Evolutionary conservation across 768 basidiomycete genomes (phyloP).

Genomic region (Russula griseocarnosa): DNA sequence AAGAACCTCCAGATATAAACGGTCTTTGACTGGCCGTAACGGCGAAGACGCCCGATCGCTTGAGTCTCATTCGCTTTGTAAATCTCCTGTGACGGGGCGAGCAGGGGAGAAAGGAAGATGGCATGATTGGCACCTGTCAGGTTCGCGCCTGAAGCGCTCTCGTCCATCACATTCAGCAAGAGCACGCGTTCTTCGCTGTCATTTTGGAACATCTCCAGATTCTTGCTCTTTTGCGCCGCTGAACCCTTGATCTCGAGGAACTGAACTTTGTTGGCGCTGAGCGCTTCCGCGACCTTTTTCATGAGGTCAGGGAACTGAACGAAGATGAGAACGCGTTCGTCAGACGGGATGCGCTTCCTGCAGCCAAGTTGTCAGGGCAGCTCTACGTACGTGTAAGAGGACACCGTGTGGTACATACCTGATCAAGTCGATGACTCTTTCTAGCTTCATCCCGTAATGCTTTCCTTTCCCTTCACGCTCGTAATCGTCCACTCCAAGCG

Average conservation of each 20-base stretch:
- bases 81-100: constrained; percentile 74
- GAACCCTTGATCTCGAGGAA: constrained; percentile 81
- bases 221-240: constrained; percentile 73
- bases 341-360: constrained; percentile 63
- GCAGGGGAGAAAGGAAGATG: constrained; percentile 89
- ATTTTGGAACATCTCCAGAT: constrained; percentile 82
- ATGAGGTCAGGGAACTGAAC: constrained; percentile 95
- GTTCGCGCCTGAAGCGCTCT: constrained; percentile 92
- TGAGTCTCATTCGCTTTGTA: constrained; percentile 83
- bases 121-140: constrained; percentile 92
- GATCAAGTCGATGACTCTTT: constrained; percentile 70
- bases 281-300: constrained; percentile 83
- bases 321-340: constrained; percentile 85
- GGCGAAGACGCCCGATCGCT: constrained; percentile 76
- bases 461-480: constrained; percentile 66
- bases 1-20: constrained; percentile 82
- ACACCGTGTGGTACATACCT: constrained; percentile 47
- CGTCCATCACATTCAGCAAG: constrained; percentile 89
- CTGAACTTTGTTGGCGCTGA: constrained; percentile 63
- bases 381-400: neutral
- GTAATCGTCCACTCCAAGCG: constrained; percentile 75
- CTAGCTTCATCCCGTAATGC: constrained; percentile 80
- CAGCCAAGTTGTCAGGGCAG: neutral
- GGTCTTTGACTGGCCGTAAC: constrained; percentile 77
- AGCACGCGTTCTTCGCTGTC: constrained; percentile 73